These are phyloP conservation scores for Cymbidium sinense DNA, from an alignment of 106 monocot species.

Conservation along the genomic window DNA sequence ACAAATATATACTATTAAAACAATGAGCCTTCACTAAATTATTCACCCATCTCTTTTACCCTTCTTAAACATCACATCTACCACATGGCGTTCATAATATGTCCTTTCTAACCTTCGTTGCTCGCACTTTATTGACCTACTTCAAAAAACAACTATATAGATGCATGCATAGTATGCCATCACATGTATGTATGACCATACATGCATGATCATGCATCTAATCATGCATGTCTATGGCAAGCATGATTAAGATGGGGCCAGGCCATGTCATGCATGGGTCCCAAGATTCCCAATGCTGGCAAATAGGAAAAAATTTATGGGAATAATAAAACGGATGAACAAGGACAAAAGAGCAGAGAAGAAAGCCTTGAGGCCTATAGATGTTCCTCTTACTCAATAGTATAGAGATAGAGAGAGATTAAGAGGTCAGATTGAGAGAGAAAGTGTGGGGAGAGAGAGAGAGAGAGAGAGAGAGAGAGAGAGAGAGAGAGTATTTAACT, in stretches of 20 bases:
- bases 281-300: background rate
- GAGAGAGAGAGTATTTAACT: background rate
- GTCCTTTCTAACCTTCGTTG: background rate
- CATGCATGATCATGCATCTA: background rate
- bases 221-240: background rate
- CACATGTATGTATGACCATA: background rate
- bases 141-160: background rate
- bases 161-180: background rate
- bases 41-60: background rate
- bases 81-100: slow-evolving; percentile 1
- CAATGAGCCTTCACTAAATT: no score
- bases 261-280: slow-evolving; percentile 3
- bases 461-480: background rate
- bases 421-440: no score
- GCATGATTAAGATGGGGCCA: background rate
- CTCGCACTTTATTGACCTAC: no score
- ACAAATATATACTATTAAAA: no score
- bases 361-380: background rate
- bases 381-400: background rate
- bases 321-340: background rate
- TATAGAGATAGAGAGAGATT: no score
- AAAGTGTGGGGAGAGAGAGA: background rate
- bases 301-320: background rate
- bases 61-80: background rate
- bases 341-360: background rate